phyloP scores from a whole-genome alignment of 768 basidiomycete genomes.

The Lanmaoa pseudosensibilis region DNA sequence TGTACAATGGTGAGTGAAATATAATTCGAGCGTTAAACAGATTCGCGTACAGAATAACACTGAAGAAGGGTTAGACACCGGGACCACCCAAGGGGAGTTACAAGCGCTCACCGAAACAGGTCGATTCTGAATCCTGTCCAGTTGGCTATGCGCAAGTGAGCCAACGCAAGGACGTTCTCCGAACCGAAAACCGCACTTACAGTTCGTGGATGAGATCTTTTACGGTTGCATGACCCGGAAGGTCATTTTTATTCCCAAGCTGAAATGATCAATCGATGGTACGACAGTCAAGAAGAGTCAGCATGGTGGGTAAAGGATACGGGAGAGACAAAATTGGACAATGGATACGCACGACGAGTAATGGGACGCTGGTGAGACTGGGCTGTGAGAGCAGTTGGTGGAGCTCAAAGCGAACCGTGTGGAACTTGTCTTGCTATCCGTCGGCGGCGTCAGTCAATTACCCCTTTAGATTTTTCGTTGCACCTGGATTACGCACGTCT shows the following conservation, averaged over 20 bases:
- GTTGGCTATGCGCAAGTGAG: constrained; percentile 42
- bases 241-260: constrained; percentile 94
- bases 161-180: background rate
- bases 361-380: constrained; percentile 66
- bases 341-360: constrained; percentile 68
- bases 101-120: constrained; percentile 75
- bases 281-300: background rate
- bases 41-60: constrained; percentile 73
- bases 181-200: constrained; percentile 40
- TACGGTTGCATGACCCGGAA: constrained; percentile 71
- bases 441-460: constrained; percentile 2
- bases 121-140: constrained; percentile 77
- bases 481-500: constrained; percentile 59
- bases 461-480: background rate
- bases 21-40: background rate
- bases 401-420: constrained; percentile 79
- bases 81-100: background rate
- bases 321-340: background rate
- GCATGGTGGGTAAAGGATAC: background rate
- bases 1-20: background rate
- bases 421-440: constrained; percentile 72
- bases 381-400: constrained; percentile 74
- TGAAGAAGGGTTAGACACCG: constrained; percentile 26
- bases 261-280: constrained; percentile 22
- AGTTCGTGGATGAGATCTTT: constrained; percentile 80